A percentile compares a stretch with the other conserved stretches of the same genome.
Evolutionary conservation across 202 grass and related monocot species (phyloP).

Genomic region (Dendrocalamus latiflorus): DNA sequence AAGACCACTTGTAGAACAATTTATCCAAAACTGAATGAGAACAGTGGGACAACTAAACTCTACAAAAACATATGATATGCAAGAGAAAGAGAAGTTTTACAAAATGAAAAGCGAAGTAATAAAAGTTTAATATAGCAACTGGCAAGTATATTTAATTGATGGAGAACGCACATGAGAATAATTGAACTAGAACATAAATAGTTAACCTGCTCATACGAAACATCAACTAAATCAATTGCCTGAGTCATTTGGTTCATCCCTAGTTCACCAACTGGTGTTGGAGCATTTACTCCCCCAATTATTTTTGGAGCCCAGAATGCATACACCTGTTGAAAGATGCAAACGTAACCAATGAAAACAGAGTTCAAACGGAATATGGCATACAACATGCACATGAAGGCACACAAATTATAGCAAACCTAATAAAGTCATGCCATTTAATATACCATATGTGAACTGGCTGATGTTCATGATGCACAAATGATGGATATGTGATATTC

Average conservation of each 20-base stretch:
- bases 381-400: conserved; percentile 5
- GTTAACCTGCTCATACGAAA: conserved; percentile 70
- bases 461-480: background rate
- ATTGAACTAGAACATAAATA: conserved; percentile 12
- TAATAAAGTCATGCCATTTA: background rate
- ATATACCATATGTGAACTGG: background rate
- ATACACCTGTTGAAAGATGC: conserved; percentile 56
- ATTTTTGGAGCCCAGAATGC: conserved; percentile 87
- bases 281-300: conserved; percentile 83
- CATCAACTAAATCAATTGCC: conserved; percentile 81
- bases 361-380: background rate
- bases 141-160: background rate
- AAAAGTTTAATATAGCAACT: too few relatives aligned
- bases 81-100: too few relatives aligned
- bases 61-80: too few relatives aligned
- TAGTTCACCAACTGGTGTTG: conserved; percentile 87
- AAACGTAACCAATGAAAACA: background rate
- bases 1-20: too few relatives aligned
- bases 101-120: too few relatives aligned
- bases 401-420: background rate
- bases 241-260: conserved; percentile 95
- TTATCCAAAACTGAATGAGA: too few relatives aligned
- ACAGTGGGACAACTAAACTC: background rate
- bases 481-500: background rate
- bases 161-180: background rate